Base-by-base conservation (phyloP, 2,329 filamentous ascomycete species). In the Penicillium sumatraense region DNA sequence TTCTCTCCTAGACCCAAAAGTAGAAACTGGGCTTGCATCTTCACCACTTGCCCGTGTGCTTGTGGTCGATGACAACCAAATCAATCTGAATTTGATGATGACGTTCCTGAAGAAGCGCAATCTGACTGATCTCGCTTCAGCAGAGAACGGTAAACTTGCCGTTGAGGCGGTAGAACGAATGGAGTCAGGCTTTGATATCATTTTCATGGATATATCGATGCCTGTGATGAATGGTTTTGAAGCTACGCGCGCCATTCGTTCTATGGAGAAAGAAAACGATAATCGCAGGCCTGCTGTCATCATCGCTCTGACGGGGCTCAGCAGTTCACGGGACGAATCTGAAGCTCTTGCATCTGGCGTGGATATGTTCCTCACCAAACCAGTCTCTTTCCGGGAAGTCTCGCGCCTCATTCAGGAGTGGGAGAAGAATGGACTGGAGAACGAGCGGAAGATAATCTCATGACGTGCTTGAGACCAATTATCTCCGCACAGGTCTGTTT, bases 161-260 rank as follows among this genome's bases (percentile, higher is more conserved):
- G 72, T 80, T 10, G 69, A 78, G 18, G 71, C 74, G 2, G 71
- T 70, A 5, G 69, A 76, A 54, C 59, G 60, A 41, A 50, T 69
- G 27, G 51, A 60, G 26, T 61, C 67, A 33, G 70, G 72, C 7
- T 77, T 75, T 51, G 75, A 79, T 56, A 73, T 78, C 26, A 75
- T 80, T 46, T 78, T 80, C 57, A 80, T 80, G 77, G 75, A 80
- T 46, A 78, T 80, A 31, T 75, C 73, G 2, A 80, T 80, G 77
- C 78, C 78, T 0, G 72, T 79, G 5, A 78, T 80, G 75, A 75
- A 79, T 58, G 78, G 78, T 1, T 78, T 80, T 45, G 74, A 78
- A 60, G 75, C 78, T 2, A 78, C 78, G 5, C 72, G 76, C 7
- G 72, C 73, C n/a, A 80, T 81, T 47, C 75, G 79, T 10, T 60